Base-by-base conservation (phyloP, 2,329 filamentous ascomycete genomes). In the Balansia obtecta region DNA sequence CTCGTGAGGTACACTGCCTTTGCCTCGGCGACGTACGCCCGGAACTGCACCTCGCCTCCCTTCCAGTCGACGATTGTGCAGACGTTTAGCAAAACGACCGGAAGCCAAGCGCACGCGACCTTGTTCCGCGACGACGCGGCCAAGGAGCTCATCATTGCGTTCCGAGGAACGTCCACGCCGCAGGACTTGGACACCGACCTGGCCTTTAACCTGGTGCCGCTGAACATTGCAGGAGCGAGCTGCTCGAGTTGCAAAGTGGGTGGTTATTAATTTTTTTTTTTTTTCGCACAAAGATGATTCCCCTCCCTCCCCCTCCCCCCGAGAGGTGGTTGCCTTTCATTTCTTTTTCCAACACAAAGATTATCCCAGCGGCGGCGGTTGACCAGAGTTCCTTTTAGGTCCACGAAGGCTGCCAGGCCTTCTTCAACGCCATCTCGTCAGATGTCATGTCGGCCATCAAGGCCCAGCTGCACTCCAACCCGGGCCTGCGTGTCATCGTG, bases 221-320 rank as follows among this genome's bases (percentile, higher is more conserved):
- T 50, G 37, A 39, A 42, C 22, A n/a, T 46, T 1, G 27, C 42
- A n/a, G 48, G 48, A 22, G 33, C 48, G n/a, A 33, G 13, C 16
- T 50, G 48, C 34, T 46, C 48, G 2, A 22, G 32, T 42, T 50
- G 42, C 48, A 50, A 45, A 44, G 48, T 49, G 27, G 27, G n/a
- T n/a, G n/a, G n/a, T n/a, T n/a, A n/a, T n/a, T n/a, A n/a, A n/a
- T n/a, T n/a, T n/a, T n/a, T n/a, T n/a, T n/a, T n/a, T n/a, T n/a
- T n/a, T n/a, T n/a, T n/a, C n/a, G n/a, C n/a, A n/a, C n/a, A n/a
- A n/a, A n/a, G n/a, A n/a, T n/a, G n/a, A n/a, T n/a, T n/a, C n/a
- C n/a, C n/a, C n/a, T n/a, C n/a, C n/a, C n/a, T n/a, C n/a, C n/a
- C n/a, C n/a, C n/a, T n/a, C n/a, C n/a, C n/a, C n/a, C n/a, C n/a